Percentiles rank a stretch among this genome's conserved stretches.
Evolutionary conservation across 164 flowering plant genomes (phyloP).

Genomic region (Amborella trichopoda): DNA sequence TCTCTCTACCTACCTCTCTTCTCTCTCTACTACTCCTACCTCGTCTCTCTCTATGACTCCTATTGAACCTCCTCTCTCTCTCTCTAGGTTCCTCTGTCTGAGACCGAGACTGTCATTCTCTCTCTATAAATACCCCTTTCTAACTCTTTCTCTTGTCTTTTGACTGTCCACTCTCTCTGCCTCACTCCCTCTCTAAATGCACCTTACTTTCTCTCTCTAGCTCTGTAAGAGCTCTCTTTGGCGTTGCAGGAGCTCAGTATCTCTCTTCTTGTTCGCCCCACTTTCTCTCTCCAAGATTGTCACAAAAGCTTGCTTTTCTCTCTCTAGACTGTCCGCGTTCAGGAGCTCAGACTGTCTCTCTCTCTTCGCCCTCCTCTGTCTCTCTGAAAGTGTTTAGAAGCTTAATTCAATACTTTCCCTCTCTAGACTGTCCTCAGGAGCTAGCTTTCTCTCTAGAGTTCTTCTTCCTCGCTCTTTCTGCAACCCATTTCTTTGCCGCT

Average conservation of each 20-base stretch:
- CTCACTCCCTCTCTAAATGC: background rate
- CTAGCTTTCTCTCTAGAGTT: background rate
- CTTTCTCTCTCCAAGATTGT: too few relatives aligned
- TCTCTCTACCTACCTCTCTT: constrained; percentile 32
- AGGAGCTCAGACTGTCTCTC: too few relatives aligned
- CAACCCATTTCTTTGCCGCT: background rate
- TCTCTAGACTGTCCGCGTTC: too few relatives aligned
- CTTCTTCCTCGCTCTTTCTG: background rate
- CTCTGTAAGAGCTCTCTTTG: constrained; percentile 32
- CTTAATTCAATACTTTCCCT: too few relatives aligned
- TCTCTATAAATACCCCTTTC: constrained; percentile 3
- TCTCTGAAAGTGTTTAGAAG: too few relatives aligned
- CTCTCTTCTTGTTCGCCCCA: too few relatives aligned
- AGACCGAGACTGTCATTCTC: too few relatives aligned
- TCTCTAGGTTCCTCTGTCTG: constrained; percentile 14
- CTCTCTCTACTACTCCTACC: constrained; percentile 23
- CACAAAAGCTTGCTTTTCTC: background rate
- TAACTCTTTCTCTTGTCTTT: background rate
- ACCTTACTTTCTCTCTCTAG: background rate
- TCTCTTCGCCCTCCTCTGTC: too few relatives aligned
- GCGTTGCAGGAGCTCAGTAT: too few relatives aligned
- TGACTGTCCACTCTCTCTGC: constrained; percentile 2
- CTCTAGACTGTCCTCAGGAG: background rate
- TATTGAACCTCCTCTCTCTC: too few relatives aligned
- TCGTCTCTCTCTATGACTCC: constrained; percentile 27